phyloP scores from a whole-genome alignment of 768 basidiomycete species.

The Fomitopsis pulvina region DNA sequence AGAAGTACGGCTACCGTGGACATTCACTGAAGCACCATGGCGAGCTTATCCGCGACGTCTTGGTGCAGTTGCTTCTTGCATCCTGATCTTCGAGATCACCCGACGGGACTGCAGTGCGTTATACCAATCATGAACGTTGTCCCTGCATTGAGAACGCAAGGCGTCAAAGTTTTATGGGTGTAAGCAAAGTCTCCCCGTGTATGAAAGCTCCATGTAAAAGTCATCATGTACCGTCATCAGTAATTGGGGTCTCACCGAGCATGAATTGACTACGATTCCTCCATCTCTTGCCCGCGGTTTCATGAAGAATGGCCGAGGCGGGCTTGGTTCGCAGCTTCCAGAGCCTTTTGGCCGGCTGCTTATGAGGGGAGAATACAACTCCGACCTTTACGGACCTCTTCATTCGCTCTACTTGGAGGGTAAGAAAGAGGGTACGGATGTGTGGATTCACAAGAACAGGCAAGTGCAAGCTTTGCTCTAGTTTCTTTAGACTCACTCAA shows the following conservation, averaged over 20 bases:
- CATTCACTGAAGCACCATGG: background rate
- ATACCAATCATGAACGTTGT: constrained; percentile 45
- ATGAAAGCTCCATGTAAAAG: background rate
- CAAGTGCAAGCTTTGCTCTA: constrained; percentile 12
- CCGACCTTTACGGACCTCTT: constrained; percentile 58
- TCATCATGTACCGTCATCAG: constrained; percentile 26
- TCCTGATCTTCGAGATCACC: constrained; percentile 48
- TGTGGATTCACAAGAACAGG: constrained; percentile 73
- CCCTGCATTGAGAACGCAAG: constrained; percentile 39
- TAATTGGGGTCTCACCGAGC: constrained; percentile 67
- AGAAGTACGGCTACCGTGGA: constrained; percentile 43
- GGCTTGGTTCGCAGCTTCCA: constrained; percentile 48
- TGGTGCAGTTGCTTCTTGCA: constrained; percentile 54
- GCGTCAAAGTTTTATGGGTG: constrained; percentile 62
- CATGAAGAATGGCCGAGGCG: constrained; percentile 39
- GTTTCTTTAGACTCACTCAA: background rate
- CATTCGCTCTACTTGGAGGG: constrained; percentile 50
- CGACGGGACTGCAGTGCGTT: constrained; percentile 51
- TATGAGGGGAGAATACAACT: constrained; percentile 54
- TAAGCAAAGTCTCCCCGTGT: constrained; percentile 19
- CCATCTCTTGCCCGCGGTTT: constrained; percentile 54
- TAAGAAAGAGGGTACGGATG: constrained; percentile 47
- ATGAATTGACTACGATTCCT: constrained; percentile 55
- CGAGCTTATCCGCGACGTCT: background rate
- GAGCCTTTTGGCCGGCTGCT: constrained; percentile 46